Evolutionary conservation across 2,329 filamentous ascomycete genomes (phyloP), one percentile per base, ranked within the genome.

Genomic region (Aureobasidium sp.): DNA sequence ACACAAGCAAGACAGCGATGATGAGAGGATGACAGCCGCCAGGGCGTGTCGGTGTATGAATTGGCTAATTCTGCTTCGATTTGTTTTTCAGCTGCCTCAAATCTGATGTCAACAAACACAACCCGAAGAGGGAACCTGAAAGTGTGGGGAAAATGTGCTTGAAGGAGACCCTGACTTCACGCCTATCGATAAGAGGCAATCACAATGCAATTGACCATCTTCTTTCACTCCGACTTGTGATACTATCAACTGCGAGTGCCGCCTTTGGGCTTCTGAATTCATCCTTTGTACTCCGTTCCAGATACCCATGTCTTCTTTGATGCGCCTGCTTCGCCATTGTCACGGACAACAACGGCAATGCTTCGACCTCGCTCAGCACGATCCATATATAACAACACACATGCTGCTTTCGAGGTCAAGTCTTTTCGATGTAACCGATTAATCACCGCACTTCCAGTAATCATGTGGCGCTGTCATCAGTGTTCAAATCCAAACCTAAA

Each of bases 31-130:
- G 57, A 59, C 57, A 45, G 57, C 57, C 57, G n/a, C 57, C 57
- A 41, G 57, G 57, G 57, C 57, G 47, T 47, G 57, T 50, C 57
- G 29, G 5, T 16, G 41, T 57, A 44, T 57, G 53, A 27, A 57
- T 45, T 57, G 37, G 52, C 27, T 54, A 42, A 57, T 44, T 48
- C 44, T 39, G 32, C 29, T 48, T 37, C 21, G 21, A 37, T 9
- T 57, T 57, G 53, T 45, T 57, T 57, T 45, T 45, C 27, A 16
- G 53, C 29, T 36, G 16, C 27, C 9, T 45, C 29, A 29, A 36
- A 52, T 49, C 37, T 21, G 27, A 54, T 15, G 16, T 53, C 37
- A 42, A 41, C 52, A 54, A 27, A 39, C 39, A n/a, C 49, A 37
- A 39, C 49, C 49, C 49, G 11, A 32, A 34, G 25, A 21, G 21